Evolutionary conservation across 2,329 filamentous ascomycete genomes (phyloP), one percentile per base, ranked within the genome.

Genomic region (Scedosporium dehoogii): DNA sequence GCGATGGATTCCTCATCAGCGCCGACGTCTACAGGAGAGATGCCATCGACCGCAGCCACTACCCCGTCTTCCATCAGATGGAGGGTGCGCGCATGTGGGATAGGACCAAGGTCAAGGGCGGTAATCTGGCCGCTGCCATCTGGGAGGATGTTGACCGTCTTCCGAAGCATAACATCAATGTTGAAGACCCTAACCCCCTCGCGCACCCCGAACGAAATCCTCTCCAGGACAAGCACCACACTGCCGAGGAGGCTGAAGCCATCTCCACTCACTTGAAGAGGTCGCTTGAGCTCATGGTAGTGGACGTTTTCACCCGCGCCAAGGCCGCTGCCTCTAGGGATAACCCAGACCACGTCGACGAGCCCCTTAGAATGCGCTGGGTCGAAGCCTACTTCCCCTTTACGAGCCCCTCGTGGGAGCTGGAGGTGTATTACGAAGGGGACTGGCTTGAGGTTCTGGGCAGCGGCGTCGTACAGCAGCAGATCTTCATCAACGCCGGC

Each of bases 41-140:
- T 82, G 92, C 93, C 63, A 89, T 99, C 70, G 94, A 99, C 75
- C 85, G 90, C 63, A 94, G 88, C 68, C 94, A 99, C 76, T 97
- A 97, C 75, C 94, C 94, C 0, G 86, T 96, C 63, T 99, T 99
- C 75, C 94, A 99, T 76, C 94, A 99, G 77, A 97, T 97, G 92
- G 94, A 99, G 74, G 93, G 92, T 12, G 93, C 93, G 7, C 83
- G 89, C 68, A 88, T 92, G 61, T 99, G 94, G 93, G 89, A 94
- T 71, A 84, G 91, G 9, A 79, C 72, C 29, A 81, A 78, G 72
- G 83, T 83, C 55, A 59, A 62, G 4, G 78, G 74, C 64, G 81
- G 79, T 18, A 82, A 88, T 66, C 72, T 92, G 18, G 83, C 83
- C 1, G 78, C 84, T 16, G 82, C 84, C 12, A 86, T 97, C 6